phyloP scores from a whole-genome alignment of 2,329 filamentous ascomycete species.

The Clarireedia hainanense region DNA sequence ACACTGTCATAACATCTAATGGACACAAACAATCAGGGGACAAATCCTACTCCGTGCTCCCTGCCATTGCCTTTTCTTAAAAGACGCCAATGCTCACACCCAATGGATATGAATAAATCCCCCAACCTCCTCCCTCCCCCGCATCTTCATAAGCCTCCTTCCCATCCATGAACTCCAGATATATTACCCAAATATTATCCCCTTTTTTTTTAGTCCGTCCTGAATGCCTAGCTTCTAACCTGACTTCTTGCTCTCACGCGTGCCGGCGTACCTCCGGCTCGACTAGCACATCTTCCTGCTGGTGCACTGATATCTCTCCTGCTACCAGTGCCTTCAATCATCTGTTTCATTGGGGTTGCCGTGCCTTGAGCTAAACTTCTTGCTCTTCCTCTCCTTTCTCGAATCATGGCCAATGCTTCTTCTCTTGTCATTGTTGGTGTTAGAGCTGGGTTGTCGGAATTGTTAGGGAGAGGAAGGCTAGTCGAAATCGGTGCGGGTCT shows the following conservation, averaged over 20 bases:
- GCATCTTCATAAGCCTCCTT: too few relatives aligned
- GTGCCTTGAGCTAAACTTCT: slow-evolving; percentile 58
- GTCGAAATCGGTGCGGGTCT: neutral
- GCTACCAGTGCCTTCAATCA: slow-evolving; percentile 19
- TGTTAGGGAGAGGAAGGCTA: slow-evolving; percentile 12
- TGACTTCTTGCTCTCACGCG: neutral
- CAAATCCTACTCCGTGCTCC: too few relatives aligned
- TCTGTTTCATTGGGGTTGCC: slow-evolving; percentile 47
- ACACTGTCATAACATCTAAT: too few relatives aligned
- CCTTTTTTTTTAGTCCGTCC: too few relatives aligned
- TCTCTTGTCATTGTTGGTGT: slow-evolving; percentile 64
- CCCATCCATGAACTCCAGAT: too few relatives aligned
- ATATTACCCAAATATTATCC: too few relatives aligned
- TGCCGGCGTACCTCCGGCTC: neutral
- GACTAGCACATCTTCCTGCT: slow-evolving; percentile 10
- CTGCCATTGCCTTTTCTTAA: too few relatives aligned
- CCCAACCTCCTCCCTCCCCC: too few relatives aligned
- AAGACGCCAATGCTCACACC: too few relatives aligned
- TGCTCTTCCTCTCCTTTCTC: slow-evolving; percentile 63
- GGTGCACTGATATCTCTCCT: slow-evolving; percentile 29
- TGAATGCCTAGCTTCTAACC: too few relatives aligned
- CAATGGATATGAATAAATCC: too few relatives aligned
- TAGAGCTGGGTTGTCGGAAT: slow-evolving; percentile 42
- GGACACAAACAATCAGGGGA: too few relatives aligned
- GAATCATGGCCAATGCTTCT: slow-evolving; percentile 67